Base-by-base conservation (phyloP, 2,329 filamentous ascomycete genomes). In the Orbilia quercus region DNA sequence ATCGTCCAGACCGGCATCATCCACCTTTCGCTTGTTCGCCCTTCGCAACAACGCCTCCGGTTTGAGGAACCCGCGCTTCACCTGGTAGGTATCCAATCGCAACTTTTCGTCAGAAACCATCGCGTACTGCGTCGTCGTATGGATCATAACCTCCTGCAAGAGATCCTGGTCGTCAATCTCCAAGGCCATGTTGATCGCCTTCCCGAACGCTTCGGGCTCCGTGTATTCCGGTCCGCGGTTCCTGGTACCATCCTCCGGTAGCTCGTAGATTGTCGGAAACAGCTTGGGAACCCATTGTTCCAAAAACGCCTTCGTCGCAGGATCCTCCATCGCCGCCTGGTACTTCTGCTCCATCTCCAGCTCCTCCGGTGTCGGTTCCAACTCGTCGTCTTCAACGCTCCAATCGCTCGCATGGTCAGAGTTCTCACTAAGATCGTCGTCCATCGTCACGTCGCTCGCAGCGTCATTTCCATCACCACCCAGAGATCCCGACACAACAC, bases 11-110 rank as follows among this genome's bases (percentile, higher is more conserved):
- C 67, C 67, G 12, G 67, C 67, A 22, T 72, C 67, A 1, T 65
- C 45, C 5, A 53, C 67, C 28, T 65, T 72, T 18, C 67, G 51
- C 31, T 72, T 72, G 18, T n/a, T 53, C 3, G 59, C 53, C 2
- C 58, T 50, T 2, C 53, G 51, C 4, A 65, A 23, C n/a, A 72
- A 36, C 2, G 44, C 36, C 36, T 72, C 67, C 1, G 59, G 67
- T 34, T 72, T 72, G n/a, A 72, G 51, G 22, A 64, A 72, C 5
- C 67, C 67, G n/a, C 67, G 67, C 23, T 60, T 65, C 31, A 72
- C 67, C 28, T 65, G 67, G 23, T 72, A 72, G 23, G 9, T 65
- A 28, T 65, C 67, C 25, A 72, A 42, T 22, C 47, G 16, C 11
- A 28, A 25, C 54, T 72, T 72, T 38, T 72, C 67, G 16, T 72